These are phyloP conservation scores for Fomitopsis betulina DNA, from an alignment of 1,284 basidiomycete genomes.

Conservation along the genomic window DNA sequence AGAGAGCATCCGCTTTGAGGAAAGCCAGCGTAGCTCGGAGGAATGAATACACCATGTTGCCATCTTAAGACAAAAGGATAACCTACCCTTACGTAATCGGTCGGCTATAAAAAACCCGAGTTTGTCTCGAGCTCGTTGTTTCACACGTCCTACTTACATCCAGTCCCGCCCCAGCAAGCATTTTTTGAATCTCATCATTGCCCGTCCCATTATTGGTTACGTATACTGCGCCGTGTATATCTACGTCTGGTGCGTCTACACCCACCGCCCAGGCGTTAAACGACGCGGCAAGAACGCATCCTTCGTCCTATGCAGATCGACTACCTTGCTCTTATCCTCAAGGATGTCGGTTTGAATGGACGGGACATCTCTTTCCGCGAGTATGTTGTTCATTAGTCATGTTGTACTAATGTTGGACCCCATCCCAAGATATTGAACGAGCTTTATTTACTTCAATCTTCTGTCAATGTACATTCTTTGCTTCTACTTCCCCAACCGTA, in stretches of 20 bases:
- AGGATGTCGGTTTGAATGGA: constrained; percentile 8
- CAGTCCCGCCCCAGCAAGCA: not conserved
- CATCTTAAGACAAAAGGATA: too few species aligned
- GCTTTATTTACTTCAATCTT: constrained; percentile 6
- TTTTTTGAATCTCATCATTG: not conserved
- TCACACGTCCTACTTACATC: too few species aligned
- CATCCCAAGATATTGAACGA: not conserved
- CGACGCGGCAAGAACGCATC: constrained; percentile 7
- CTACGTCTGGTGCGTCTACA: constrained; percentile 4
- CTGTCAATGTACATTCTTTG: constrained; percentile 14
- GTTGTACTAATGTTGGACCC: too few species aligned
- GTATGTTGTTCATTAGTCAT: not conserved
- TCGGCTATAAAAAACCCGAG: too few species aligned
- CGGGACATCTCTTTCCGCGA: not conserved
- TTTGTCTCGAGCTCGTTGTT: too few species aligned
- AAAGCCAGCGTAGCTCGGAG: too few species aligned
- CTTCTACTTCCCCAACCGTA: constrained; percentile 13
- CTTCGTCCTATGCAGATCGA: constrained; percentile 8
- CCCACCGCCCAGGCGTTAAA: constrained; percentile 8
- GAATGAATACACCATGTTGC: too few species aligned
- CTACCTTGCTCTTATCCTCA: not conserved
- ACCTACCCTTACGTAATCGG: too few species aligned
- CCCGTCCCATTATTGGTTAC: not conserved
- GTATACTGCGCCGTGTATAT: constrained; percentile 4
- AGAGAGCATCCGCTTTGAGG: too few species aligned